A percentile compares a stretch with the other conserved stretches of the same genome.
These are phyloP conservation scores for Castanopsis chinensis DNA, from an alignment of 306 rosid genomes.

Conservation along the genomic window DNA sequence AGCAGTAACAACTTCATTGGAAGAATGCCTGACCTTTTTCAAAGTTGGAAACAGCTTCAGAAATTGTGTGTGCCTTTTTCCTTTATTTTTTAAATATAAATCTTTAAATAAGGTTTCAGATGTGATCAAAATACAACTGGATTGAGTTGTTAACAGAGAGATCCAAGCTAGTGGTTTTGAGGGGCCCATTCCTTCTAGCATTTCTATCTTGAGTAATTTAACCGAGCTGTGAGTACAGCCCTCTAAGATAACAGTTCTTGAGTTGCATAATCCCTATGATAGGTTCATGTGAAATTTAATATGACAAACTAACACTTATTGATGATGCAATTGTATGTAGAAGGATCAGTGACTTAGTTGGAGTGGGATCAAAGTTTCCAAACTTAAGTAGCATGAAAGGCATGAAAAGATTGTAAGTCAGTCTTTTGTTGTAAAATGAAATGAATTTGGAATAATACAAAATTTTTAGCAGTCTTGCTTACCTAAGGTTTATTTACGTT, in stretches of 20 bases:
- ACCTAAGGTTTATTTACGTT: neutral
- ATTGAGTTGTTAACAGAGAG: constrained; percentile 18
- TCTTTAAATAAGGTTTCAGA: neutral
- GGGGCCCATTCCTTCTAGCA: constrained; percentile 28
- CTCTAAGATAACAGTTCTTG: no score
- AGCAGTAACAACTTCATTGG: constrained; percentile 37
- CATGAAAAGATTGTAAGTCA: constrained; percentile 12
- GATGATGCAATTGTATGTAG: constrained; percentile 11
- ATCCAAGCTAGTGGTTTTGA: constrained; percentile 30
- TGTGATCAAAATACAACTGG: neutral
- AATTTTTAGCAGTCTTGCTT: neutral
- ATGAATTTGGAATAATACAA: neutral
- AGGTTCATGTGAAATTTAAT: neutral
- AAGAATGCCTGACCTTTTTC: constrained; percentile 23
- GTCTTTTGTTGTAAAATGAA: neutral
- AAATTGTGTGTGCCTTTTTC: constrained; percentile 1
- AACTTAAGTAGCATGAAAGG: neutral
- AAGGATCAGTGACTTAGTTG: constrained; percentile 29
- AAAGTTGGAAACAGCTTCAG: constrained; percentile 5
- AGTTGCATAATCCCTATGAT: neutral
- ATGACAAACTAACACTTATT: neutral
- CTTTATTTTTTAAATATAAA: no score
- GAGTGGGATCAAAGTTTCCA: constrained; percentile 21
- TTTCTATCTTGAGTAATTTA: constrained; percentile 20
- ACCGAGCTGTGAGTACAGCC: constrained; percentile 19